Evolutionary conservation across 495 filamentous ascomycete species (phyloP).

Genomic region (Neurospora sp.): DNA sequence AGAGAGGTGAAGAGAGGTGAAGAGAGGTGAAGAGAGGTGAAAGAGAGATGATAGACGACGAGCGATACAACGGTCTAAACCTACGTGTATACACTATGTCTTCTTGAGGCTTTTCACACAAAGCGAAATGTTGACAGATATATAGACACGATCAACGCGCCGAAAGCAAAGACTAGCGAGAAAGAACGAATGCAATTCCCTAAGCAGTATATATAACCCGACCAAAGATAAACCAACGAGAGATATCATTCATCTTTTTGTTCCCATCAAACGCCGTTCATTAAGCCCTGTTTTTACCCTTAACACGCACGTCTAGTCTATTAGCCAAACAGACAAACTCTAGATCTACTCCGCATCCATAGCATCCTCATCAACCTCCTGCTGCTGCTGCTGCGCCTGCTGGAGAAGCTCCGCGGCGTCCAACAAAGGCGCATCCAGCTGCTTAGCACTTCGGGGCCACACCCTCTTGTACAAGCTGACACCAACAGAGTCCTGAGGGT

Average conservation of each 20-base stretch:
- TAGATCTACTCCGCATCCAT: slow-evolving; percentile 29
- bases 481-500: slow-evolving; percentile 85
- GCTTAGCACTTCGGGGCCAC: slow-evolving; percentile 61
- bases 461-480: slow-evolving; percentile 91
- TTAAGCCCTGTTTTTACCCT: neutral
- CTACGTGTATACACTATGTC: no score
- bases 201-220: neutral
- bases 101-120: no score
- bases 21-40: no score
- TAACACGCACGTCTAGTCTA: neutral
- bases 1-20: no score
- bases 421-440: slow-evolving; percentile 34
- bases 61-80: no score
- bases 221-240: neutral
- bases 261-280: neutral
- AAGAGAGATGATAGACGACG: no score
- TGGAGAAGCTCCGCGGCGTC: no score
- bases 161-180: neutral
- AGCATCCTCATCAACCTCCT: slow-evolving; percentile 13
- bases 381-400: neutral
- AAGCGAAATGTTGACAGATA: no score
- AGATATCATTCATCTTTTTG: neutral
- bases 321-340: neutral
- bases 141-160: neutral
- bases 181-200: neutral